These are phyloP conservation scores for Athelia psychrophila DNA, from an alignment of 1,284 basidiomycete species.

Conservation along the genomic window DNA sequence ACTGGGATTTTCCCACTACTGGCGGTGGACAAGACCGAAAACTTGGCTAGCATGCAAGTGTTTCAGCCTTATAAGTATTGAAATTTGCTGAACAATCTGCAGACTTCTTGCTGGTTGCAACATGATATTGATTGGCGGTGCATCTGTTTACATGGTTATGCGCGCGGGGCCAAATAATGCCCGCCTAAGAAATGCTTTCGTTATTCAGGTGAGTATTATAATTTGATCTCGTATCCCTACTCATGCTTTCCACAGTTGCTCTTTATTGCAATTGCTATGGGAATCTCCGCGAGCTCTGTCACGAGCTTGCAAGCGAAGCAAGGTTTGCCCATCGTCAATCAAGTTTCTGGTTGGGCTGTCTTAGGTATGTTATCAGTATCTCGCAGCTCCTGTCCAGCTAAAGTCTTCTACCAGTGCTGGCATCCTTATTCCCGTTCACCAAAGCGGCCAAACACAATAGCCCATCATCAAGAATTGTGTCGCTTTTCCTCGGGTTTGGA, in stretches of 20 bases:
- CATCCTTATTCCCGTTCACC: conserved; percentile 51
- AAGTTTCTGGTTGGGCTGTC: conserved; percentile 64
- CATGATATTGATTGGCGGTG: not conserved
- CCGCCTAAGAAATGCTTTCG: conserved; percentile 15
- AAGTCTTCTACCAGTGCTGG: conserved; percentile 31
- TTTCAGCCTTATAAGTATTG: conserved; percentile 6
- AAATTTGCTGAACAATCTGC: conserved; percentile 6
- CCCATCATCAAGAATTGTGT: conserved; percentile 48
- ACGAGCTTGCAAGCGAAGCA: conserved; percentile 59
- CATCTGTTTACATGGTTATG: too few species aligned
- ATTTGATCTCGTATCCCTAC: not conserved
- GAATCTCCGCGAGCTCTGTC: conserved; percentile 57
- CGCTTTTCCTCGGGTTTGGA: conserved; percentile 70
- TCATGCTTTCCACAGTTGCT: conserved; percentile 20
- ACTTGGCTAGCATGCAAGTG: conserved; percentile 50
- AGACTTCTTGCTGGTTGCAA: conserved; percentile 26
- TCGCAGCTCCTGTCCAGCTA: not conserved
- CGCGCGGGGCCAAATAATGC: not conserved
- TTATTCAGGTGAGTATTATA: conserved; percentile 35
- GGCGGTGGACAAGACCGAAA: conserved; percentile 75
- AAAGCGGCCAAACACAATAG: conserved; percentile 29
- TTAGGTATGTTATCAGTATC: conserved; percentile 45
- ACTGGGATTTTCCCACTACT: conserved; percentile 72
- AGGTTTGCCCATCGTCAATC: conserved; percentile 66
- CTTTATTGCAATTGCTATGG: conserved; percentile 46